Evolutionary conservation across 345 rosid species (phyloP), one percentile per base, ranked within the genome.

Genomic region (Physaria fendleri): DNA sequence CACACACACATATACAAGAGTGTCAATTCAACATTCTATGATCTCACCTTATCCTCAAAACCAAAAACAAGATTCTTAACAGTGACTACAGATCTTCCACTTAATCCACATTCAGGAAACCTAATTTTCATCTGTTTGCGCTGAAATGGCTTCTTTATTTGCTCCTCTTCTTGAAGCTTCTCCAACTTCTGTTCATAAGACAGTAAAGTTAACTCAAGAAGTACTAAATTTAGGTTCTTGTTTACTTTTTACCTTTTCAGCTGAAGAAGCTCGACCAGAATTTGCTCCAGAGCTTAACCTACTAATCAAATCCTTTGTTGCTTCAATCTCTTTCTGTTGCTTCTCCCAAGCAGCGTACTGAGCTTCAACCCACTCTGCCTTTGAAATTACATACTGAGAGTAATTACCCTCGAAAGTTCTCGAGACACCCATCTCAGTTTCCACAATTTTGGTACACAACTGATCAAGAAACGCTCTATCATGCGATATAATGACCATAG

Each of bases 381-480:
- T 88, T 6, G 88, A 79, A 15, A 77, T 21, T 5, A 84, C 62
- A 41, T 81, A 92, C 65, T 85, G 84, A 40, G 98, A 88, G 81
- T 92, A 92, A 57, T 88, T 92, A 52, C 98, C 96, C 39, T 68
- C 82, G 7, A 62, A 92, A 0, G 98, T 88, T 66, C 83, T 78
- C n/a, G 96, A 83, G 9, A 86, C 85, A 5, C 96, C 95, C 93
- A 82, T 77, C 24, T 92, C 98, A 5, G 95, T 92, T 77, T 92
- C 98, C 65, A 88, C 96, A 48, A 88, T 88, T 75, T 92, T 92
- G 1, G 93, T 82, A 65, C 98, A 92, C 2, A 92, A 74, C 76
- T 88, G 93, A 78, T 88, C 98, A 50, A 92, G 90, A 74, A 92
- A 88, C 21, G 98, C 95, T 66, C 95, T 75, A 72, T 92, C 98